These are phyloP conservation scores for Bolboschoenoplectus hybrid DNA, from an alignment of 202 grass and related monocot species.

Conservation along the genomic window DNA sequence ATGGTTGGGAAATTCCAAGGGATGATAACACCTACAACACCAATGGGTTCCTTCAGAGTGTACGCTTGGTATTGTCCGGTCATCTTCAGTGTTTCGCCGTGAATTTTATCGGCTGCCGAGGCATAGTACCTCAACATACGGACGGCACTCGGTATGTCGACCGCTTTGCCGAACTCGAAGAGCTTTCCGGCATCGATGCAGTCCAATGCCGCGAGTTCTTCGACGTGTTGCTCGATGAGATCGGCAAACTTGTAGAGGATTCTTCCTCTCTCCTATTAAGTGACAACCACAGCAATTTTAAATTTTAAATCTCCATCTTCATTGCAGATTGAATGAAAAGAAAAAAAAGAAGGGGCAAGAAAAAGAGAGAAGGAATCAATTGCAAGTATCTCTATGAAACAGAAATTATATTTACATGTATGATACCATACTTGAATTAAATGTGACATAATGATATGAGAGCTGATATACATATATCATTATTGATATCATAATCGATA, in stretches of 20 bases:
- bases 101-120: conserved; percentile 82
- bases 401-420: neutral
- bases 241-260: conserved; percentile 67
- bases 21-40: conserved; percentile 76
- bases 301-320: neutral
- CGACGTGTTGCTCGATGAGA: conserved; percentile 70
- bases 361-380: neutral
- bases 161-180: conserved; percentile 58
- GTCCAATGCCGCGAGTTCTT: conserved; percentile 77
- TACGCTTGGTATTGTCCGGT: conserved; percentile 69
- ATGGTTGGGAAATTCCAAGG: conserved; percentile 91
- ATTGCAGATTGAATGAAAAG: neutral
- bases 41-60: conserved; percentile 89
- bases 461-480: no score
- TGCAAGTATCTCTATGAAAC: neutral
- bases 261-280: conserved; percentile 59
- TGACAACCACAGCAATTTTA: neutral
- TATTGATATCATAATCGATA: no score
- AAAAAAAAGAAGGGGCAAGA: neutral
- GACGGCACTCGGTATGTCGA: conserved; percentile 51
- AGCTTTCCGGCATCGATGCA: conserved; percentile 75
- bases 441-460: no score
- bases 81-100: conserved; percentile 68
- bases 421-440: neutral
- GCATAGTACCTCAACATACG: conserved; percentile 88